Conservation (phyloP, 192 early-diverging fungal genomes). For the Entophlyctis helioformis region DNA sequence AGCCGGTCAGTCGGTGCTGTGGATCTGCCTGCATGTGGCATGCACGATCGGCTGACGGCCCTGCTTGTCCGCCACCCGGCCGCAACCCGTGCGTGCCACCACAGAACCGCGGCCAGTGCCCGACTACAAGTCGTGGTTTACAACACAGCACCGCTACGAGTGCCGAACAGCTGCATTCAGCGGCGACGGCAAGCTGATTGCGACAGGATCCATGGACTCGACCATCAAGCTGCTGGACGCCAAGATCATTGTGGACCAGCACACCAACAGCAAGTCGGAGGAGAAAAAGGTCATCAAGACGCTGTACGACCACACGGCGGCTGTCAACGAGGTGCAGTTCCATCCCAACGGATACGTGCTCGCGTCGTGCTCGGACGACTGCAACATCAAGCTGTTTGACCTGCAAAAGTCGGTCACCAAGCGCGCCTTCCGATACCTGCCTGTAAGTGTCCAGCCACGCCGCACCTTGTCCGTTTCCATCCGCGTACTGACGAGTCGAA, state of each 20-base stretch:
- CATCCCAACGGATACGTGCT: conserved; percentile 88
- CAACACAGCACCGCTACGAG: conserved; percentile 64
- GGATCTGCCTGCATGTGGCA: conserved; percentile 1
- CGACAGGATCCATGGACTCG: conserved; percentile 78
- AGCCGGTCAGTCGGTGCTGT: no score
- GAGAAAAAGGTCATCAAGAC: conserved; percentile 84
- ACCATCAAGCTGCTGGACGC: conserved; percentile 88
- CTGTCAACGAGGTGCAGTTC: conserved; percentile 76
- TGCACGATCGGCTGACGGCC: not conserved
- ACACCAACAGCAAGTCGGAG: conserved; percentile 52
- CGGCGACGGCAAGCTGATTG: conserved; percentile 62
- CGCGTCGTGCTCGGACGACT: conserved; percentile 77
- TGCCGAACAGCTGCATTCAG: conserved; percentile 53
- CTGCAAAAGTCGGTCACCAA: conserved; percentile 70
- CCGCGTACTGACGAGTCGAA: no score
- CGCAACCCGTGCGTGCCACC: not conserved
- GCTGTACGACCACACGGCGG: conserved; percentile 73
- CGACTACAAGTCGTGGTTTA: conserved; percentile 55
- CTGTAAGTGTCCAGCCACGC: conserved; percentile 18
- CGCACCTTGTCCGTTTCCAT: no score
- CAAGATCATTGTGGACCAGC: conserved; percentile 54
- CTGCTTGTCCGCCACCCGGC: not conserved
- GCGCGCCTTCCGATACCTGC: conserved; percentile 70
- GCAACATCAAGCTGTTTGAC: conserved; percentile 81
- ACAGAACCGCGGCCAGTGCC: conserved; percentile 26